Evolutionary conservation across 2,329 filamentous ascomycete species (phyloP).

Genomic region (Penicillium sp.): DNA sequence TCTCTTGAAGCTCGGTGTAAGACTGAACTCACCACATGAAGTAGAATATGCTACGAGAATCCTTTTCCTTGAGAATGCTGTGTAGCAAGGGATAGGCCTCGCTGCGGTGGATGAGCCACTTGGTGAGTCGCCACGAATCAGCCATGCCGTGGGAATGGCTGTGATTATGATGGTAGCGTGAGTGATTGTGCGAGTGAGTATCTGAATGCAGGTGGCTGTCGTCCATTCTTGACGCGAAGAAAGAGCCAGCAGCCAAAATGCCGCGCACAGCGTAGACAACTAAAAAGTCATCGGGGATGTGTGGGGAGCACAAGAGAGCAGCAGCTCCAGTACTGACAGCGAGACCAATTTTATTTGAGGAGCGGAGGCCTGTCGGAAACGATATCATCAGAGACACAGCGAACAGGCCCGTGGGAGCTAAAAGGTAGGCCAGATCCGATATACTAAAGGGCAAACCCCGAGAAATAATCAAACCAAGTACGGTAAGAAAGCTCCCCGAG

Average conservation of each 20-base stretch:
- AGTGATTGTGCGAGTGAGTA: conserved; percentile 31
- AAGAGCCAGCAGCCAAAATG: conserved; percentile 27
- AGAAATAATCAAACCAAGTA: conserved; percentile 23
- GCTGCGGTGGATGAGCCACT: conserved; percentile 63
- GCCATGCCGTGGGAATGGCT: conserved; percentile 35
- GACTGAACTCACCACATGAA: conserved; percentile 70
- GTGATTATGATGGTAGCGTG: conserved; percentile 22
- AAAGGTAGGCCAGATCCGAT: conserved; percentile 23
- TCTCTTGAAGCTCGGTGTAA: not conserved
- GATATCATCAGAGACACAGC: conserved; percentile 26
- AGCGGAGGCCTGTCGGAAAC: conserved; percentile 24
- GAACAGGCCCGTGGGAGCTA: conserved; percentile 22
- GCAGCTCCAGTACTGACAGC: conserved; percentile 24
- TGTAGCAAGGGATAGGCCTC: conserved; percentile 72
- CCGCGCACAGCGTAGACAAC: conserved; percentile 26
- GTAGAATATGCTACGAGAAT: conserved; percentile 93
- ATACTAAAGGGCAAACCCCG: conserved; percentile 18
- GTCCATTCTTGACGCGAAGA: conserved; percentile 32
- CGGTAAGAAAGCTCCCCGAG: conserved; percentile 25
- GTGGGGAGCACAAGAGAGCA: conserved; percentile 29
- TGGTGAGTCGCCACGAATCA: conserved; percentile 63
- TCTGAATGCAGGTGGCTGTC: conserved; percentile 25
- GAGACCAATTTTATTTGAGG: conserved; percentile 31
- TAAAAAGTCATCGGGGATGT: conserved; percentile 24
- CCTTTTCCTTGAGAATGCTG: conserved; percentile 80